phyloP scores from a whole-genome alignment of 2,329 filamentous ascomycete species.

The Tolypocladium endophyticum region DNA sequence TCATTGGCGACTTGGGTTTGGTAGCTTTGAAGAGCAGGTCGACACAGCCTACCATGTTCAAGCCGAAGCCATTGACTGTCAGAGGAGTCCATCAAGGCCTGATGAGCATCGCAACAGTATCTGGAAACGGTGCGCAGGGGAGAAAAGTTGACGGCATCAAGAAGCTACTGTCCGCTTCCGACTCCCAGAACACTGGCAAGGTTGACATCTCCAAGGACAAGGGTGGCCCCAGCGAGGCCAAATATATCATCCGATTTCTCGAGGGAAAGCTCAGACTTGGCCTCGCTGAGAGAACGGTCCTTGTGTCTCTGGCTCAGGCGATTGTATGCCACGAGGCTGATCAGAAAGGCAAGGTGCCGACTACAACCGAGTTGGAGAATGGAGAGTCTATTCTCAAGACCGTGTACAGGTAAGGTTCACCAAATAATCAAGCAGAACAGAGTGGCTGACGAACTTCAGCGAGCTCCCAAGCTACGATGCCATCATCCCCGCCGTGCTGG shows the following conservation, averaged over 20 bases:
- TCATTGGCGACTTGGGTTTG: constrained; percentile 89
- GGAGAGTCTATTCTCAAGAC: constrained; percentile 81
- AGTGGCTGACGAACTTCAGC: constrained; percentile 31
- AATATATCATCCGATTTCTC: constrained; percentile 84
- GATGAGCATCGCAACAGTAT: constrained; percentile 76
- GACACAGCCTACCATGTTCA: constrained; percentile 97
- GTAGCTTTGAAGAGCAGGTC: constrained; percentile 93
- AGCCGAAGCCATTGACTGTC: constrained; percentile 83
- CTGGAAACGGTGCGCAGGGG: constrained; percentile 78
- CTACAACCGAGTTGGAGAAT: constrained; percentile 65
- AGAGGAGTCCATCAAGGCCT: constrained; percentile 78
- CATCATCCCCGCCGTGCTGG: constrained; percentile 80
- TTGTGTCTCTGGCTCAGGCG: constrained; percentile 83
- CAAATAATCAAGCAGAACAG: too few relatives aligned
- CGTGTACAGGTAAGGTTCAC: constrained; percentile 61
- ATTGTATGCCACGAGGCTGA: constrained; percentile 74
- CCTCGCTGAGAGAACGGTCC: constrained; percentile 81
- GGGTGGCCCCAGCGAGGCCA: constrained; percentile 87
- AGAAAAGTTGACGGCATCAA: constrained; percentile 93
- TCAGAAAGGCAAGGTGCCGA: constrained; percentile 59
- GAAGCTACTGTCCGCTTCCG: constrained; percentile 86
- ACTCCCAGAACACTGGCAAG: constrained; percentile 62
- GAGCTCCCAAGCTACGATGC: constrained; percentile 92
- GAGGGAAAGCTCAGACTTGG: constrained; percentile 91
- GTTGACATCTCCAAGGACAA: constrained; percentile 89